phyloP scores from a whole-genome alignment of 176 grass and related monocot species.

The Avena eriantha region DNA sequence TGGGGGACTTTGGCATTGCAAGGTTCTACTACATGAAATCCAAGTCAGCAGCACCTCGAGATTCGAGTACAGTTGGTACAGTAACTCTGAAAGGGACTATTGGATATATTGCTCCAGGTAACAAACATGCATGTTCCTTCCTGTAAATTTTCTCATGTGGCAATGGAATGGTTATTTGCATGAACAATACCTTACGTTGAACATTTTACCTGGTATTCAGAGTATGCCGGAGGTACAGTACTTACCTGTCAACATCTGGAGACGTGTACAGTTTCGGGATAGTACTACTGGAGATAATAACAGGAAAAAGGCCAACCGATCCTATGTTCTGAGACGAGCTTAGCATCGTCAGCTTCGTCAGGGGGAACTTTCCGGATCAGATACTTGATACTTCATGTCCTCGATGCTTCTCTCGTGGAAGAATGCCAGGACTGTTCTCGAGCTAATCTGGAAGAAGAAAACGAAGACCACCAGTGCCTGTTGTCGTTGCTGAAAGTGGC shows the following conservation, averaged over 20 bases:
- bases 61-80: neutral
- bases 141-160: neutral
- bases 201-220: neutral
- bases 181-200: neutral
- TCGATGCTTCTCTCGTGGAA: slow-evolving; percentile 7
- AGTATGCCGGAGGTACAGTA: neutral
- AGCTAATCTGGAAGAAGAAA: neutral
- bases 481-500: slow-evolving; percentile 19
- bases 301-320: slow-evolving; percentile 33
- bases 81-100: slow-evolving; percentile 45
- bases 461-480: neutral
- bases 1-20: slow-evolving; percentile 61
- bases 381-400: slow-evolving; percentile 2
- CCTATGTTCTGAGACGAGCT: slow-evolving; percentile 34
- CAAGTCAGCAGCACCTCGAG: neutral
- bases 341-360: slow-evolving; percentile 24
- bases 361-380: neutral
- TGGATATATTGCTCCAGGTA: slow-evolving; percentile 66
- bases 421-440: neutral
- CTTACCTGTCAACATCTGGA: neutral
- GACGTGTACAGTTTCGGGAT: slow-evolving; percentile 38
- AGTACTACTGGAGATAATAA: slow-evolving; percentile 25
- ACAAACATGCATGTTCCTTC: neutral
- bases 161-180: neutral
- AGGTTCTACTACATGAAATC: slow-evolving; percentile 40